Evolutionary conservation across 2,329 filamentous ascomycete genomes (phyloP).

Genomic region (Orbilia brochopaga): DNA sequence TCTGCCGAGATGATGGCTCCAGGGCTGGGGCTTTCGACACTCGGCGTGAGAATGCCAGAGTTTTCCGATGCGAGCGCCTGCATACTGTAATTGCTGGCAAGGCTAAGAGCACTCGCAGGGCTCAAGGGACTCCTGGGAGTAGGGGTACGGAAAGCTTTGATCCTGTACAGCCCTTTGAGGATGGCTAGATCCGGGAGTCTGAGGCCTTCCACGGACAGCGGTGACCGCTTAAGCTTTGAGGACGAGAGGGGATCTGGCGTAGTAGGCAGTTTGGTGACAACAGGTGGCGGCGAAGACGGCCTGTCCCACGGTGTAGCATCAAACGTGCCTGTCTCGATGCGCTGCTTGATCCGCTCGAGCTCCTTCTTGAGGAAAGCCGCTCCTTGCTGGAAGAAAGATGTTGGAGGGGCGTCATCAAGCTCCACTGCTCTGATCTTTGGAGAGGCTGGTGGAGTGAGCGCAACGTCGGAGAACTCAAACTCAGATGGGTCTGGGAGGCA

Average conservation of each 20-base stretch:
- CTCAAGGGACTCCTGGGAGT: constrained; percentile 3
- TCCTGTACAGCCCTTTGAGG: constrained; percentile 12
- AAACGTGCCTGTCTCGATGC: constrained; percentile 17
- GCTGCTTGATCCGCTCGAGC: constrained; percentile 26
- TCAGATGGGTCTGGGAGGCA: constrained; percentile 1
- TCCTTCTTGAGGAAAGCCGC: constrained; percentile 28
- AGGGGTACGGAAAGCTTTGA: constrained; percentile 10
- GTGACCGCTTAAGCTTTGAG: constrained; percentile 6
- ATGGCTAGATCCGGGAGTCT: constrained; percentile 8
- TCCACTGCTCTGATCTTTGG: constrained; percentile 5
- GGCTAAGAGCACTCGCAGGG: constrained; percentile 27
- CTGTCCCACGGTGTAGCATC: constrained; percentile 24
- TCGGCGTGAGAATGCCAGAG: constrained; percentile 23
- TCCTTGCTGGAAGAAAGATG: constrained; percentile 17
- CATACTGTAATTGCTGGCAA: constrained; percentile 21
- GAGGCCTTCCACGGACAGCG: neutral
- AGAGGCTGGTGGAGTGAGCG: constrained; percentile 21
- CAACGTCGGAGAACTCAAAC: constrained; percentile 14
- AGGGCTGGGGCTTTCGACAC: constrained; percentile 13
- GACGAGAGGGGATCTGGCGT: neutral
- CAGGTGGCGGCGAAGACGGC: constrained; percentile 3
- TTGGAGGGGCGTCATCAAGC: constrained; percentile 7
- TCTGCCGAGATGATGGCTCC: constrained; percentile 15
- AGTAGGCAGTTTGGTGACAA: constrained; percentile 7
- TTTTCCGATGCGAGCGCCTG: constrained; percentile 20